A percentile compares a stretch with the other conserved stretches of the same genome.
These are phyloP conservation scores for Elaeagnus macrophylla DNA, from an alignment of 306 rosid species.

Conservation along the genomic window DNA sequence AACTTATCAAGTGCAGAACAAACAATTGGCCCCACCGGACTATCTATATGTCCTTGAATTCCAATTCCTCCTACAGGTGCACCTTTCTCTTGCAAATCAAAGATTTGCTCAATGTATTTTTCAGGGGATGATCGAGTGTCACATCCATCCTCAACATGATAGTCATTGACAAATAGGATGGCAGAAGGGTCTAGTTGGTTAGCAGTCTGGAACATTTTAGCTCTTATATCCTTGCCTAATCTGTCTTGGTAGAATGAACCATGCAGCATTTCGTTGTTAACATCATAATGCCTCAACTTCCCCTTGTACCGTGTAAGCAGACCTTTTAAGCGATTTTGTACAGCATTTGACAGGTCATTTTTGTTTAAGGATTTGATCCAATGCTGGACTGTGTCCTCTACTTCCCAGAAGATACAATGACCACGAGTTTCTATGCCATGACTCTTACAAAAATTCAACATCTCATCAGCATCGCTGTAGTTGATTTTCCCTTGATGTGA, in stretches of 20 bases:
- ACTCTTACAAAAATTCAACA: conserved; percentile 52
- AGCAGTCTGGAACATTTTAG: conserved; percentile 78
- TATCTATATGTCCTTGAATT: conserved; percentile 80
- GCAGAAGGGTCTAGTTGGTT: conserved; percentile 59
- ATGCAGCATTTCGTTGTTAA: conserved; percentile 87
- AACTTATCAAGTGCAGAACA: conserved; percentile 61
- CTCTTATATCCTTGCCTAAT: conserved; percentile 61
- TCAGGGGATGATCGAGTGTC: conserved; percentile 66
- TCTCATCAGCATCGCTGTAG: conserved; percentile 77
- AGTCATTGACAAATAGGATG: conserved; percentile 66
- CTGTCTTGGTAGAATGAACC: conserved; percentile 72
- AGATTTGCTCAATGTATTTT: conserved; percentile 57
- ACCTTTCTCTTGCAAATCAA: conserved; percentile 66
- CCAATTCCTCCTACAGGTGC: conserved; percentile 87
- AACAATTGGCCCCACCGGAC: conserved; percentile 79
- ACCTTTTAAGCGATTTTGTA: conserved; percentile 55
- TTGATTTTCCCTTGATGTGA: conserved; percentile 68
- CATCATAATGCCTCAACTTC: conserved; percentile 78
- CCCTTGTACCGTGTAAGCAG: conserved; percentile 71
- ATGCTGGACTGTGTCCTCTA: conserved; percentile 53
- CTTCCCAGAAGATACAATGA: conserved; percentile 95
- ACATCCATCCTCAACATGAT: conserved; percentile 75
- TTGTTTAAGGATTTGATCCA: conserved; percentile 57
- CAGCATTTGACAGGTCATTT: conserved; percentile 53
- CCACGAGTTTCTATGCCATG: conserved; percentile 63